Conservation (phyloP, 805 yeast genomes). For the Zygoascus biomembranicola region DNA sequence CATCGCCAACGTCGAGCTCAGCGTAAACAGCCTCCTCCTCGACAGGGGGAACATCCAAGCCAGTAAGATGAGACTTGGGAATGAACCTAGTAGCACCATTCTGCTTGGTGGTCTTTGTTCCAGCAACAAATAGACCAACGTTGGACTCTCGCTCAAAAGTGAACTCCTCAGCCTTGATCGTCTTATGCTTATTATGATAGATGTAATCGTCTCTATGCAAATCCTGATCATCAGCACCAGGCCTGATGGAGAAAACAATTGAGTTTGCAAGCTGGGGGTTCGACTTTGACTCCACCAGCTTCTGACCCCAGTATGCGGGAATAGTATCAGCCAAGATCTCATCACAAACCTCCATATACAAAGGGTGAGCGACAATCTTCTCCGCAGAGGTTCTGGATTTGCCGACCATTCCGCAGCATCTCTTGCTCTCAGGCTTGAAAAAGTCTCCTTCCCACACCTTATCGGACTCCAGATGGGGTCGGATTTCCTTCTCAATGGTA, state of each 20-base stretch:
- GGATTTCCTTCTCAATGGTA: conserved; percentile 3
- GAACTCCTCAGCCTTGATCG: not conserved
- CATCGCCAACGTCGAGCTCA: conserved; percentile 2
- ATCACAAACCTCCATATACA: not conserved
- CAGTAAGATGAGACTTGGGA: conserved; percentile 2
- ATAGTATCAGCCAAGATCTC: not conserved
- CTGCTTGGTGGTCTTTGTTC: conserved; percentile 2
- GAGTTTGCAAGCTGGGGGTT: conserved; percentile 3
- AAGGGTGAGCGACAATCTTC: not conserved
- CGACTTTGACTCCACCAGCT: not conserved
- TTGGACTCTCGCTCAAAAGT: not conserved
- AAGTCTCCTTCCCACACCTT: conserved; percentile 6
- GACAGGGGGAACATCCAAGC: conserved; percentile 1
- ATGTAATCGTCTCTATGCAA: conserved; percentile 3
- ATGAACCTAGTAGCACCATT: conserved; percentile 5
- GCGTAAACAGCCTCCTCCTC: conserved; percentile 2
- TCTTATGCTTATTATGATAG: not conserved
- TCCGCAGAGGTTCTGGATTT: conserved; percentile 3
- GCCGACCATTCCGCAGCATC: conserved; percentile 3
- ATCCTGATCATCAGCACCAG: conserved; percentile 4
- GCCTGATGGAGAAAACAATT: conserved; percentile 2
- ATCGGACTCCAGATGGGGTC: conserved; percentile 5
- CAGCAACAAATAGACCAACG: conserved; percentile 4
- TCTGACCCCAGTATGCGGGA: conserved; percentile 1
- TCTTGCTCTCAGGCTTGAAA: conserved; percentile 1